phyloP scores from a whole-genome alignment of 306 rosid species.

The Acacia confusa region DNA sequence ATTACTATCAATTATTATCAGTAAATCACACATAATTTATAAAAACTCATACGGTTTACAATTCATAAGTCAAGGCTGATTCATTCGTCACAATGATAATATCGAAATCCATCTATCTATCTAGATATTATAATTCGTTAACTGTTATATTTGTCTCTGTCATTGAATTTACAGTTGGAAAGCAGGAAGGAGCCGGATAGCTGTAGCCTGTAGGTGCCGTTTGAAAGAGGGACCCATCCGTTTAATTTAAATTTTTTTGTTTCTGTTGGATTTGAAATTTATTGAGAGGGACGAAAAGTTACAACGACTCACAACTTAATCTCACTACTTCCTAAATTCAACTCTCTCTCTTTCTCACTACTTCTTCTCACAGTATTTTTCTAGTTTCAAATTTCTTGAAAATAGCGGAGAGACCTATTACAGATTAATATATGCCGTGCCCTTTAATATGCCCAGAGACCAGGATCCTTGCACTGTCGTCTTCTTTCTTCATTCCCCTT shows the following conservation, averaged over 20 bases:
- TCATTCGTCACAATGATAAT: too few species aligned
- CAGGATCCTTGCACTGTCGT: conserved; percentile 20
- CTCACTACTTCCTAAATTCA: conserved; percentile 18
- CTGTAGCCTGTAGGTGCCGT: conserved; percentile 39
- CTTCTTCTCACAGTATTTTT: neutral
- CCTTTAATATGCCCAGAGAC: conserved; percentile 30
- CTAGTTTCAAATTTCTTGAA: neutral
- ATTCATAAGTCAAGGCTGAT: neutral
- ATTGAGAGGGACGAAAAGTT: conserved; percentile 59
- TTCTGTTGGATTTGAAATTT: conserved; percentile 58
- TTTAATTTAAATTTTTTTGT: conserved; percentile 48
- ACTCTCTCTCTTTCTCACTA: conserved; percentile 8
- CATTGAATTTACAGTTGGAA: neutral
- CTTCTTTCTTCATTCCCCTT: conserved; percentile 21
- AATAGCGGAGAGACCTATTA: neutral
- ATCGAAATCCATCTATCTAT: neutral
- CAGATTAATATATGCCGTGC: neutral
- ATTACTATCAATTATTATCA: neutral
- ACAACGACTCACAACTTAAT: conserved; percentile 17
- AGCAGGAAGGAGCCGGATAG: neutral
- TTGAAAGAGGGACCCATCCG: conserved; percentile 59
- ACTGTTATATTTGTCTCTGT: neutral
- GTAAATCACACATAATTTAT: neutral
- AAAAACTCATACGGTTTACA: neutral
- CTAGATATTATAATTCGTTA: neutral